A percentile compares a stretch with the other conserved stretches of the same genome.
phyloP scores from a whole-genome alignment of 129 eudicot genomes.

The Heracleum sosnowskyi region DNA sequence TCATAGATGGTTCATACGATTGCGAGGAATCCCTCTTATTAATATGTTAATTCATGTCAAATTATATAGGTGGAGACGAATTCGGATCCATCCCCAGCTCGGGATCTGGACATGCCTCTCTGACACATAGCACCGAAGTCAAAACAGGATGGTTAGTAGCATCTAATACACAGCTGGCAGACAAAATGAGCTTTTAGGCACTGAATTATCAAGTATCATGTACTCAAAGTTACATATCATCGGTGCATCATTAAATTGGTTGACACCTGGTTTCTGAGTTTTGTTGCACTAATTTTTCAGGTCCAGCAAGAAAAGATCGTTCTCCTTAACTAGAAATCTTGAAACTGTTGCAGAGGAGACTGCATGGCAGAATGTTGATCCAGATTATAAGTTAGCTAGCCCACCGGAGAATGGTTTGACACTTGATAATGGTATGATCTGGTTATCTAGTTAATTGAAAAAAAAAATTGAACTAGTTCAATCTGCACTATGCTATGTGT shows the following conservation, averaged over 20 bases:
- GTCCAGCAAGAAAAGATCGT: slow-evolving; percentile 57
- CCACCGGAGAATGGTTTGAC: slow-evolving; percentile 34
- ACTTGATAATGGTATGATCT: slow-evolving; percentile 42
- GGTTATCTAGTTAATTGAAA: background rate
- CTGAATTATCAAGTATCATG: background rate
- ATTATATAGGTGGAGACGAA: slow-evolving; percentile 33
- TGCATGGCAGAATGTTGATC: slow-evolving; percentile 37
- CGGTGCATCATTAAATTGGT: background rate
- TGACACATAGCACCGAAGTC: slow-evolving; percentile 36
- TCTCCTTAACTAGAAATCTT: slow-evolving; percentile 48
- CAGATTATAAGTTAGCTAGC: slow-evolving; percentile 42
- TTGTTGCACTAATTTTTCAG: slow-evolving; percentile 19
- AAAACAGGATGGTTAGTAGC: slow-evolving; percentile 58
- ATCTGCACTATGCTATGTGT: background rate
- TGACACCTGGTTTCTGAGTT: background rate
- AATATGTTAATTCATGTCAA: slow-evolving; percentile 9
- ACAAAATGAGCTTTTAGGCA: background rate
- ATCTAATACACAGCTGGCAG: background rate
- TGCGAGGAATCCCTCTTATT: background rate
- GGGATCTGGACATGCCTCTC: slow-evolving; percentile 44
- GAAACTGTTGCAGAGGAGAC: slow-evolving; percentile 72
- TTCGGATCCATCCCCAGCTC: slow-evolving; percentile 51
- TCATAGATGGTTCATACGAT: background rate
- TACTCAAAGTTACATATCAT: background rate
- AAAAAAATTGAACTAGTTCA: background rate